Conservation (phyloP, 1,139 yeast species). For the Meyerozyma guilliermondii region DNA sequence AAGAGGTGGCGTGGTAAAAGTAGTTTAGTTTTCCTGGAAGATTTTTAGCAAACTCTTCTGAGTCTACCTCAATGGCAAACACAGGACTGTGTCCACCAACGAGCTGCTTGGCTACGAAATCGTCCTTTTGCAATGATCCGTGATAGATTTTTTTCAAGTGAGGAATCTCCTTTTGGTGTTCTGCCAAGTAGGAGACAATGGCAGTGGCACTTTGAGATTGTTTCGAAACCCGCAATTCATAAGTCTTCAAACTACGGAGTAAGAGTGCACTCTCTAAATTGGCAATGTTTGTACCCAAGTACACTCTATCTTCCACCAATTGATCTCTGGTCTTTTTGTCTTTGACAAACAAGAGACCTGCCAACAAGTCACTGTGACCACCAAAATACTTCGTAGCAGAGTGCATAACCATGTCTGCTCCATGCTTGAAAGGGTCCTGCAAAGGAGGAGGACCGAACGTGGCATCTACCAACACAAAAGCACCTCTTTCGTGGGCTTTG, state of each 20-base stretch:
- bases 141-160: conserved; percentile 54
- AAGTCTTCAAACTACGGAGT: conserved; percentile 76
- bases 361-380: conserved; percentile 88
- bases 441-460: conserved; percentile 94
- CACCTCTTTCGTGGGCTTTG: conserved; percentile 67
- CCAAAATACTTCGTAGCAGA: conserved; percentile 91
- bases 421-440: conserved; percentile 67
- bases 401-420: conserved; percentile 81
- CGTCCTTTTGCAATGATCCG: conserved; percentile 69
- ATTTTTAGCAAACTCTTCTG: conserved; percentile 51
- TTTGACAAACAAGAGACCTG: conserved; percentile 71
- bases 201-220: conserved; percentile 65
- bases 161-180: conserved; percentile 44
- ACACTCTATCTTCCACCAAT: conserved; percentile 57
- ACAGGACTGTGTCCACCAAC: conserved; percentile 71
- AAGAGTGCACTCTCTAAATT: conserved; percentile 72
- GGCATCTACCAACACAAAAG: conserved; percentile 68
- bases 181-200: conserved; percentile 54
- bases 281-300: conserved; percentile 73
- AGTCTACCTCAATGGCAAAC: conserved; percentile 55
- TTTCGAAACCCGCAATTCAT: conserved; percentile 58
- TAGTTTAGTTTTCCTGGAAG: conserved; percentile 65
- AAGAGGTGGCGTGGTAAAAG: conserved; percentile 86
- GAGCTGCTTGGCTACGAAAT: conserved; percentile 59
- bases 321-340: conserved; percentile 38